A percentile compares a stretch with the other conserved stretches of the same genome.
phyloP scores from a whole-genome alignment of 257 asterid genomes.

The Phtheirospermum japonicum region DNA sequence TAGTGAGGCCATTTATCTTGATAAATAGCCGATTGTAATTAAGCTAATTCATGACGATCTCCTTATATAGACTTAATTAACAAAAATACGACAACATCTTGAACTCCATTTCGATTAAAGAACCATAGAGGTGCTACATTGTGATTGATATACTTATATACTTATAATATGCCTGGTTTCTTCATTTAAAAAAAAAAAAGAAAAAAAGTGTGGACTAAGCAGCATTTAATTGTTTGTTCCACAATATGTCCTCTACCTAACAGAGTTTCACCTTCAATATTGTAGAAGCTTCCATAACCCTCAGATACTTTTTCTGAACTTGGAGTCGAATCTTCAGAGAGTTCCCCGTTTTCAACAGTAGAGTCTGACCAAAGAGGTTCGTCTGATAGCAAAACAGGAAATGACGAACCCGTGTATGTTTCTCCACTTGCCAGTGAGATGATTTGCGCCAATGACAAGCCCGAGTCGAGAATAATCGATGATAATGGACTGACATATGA shows the following conservation, averaged over 20 bases:
- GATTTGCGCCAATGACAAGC: background rate
- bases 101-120: background rate
- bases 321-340: constrained; percentile 23
- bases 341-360: constrained; percentile 12
- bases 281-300: constrained; percentile 35
- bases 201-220: too few relatives aligned
- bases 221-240: constrained; percentile 10
- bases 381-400: constrained; percentile 26
- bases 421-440: constrained; percentile 14
- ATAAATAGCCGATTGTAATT: background rate
- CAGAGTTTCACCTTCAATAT: constrained; percentile 19
- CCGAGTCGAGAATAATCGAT: background rate
- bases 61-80: background rate
- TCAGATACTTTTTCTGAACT: constrained; percentile 21
- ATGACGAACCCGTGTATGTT: constrained; percentile 21
- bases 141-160: too few relatives aligned
- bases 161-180: constrained; percentile 4
- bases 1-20: background rate
- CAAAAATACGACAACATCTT: background rate
- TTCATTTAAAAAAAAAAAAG: too few relatives aligned
- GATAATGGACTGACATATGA: background rate
- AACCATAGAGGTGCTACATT: background rate
- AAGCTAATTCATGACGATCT: background rate
- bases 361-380: constrained; percentile 26
- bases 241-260: constrained; percentile 4